phyloP scores from a whole-genome alignment of 106 monocot species.

The Ottelia alismoides region DNA sequence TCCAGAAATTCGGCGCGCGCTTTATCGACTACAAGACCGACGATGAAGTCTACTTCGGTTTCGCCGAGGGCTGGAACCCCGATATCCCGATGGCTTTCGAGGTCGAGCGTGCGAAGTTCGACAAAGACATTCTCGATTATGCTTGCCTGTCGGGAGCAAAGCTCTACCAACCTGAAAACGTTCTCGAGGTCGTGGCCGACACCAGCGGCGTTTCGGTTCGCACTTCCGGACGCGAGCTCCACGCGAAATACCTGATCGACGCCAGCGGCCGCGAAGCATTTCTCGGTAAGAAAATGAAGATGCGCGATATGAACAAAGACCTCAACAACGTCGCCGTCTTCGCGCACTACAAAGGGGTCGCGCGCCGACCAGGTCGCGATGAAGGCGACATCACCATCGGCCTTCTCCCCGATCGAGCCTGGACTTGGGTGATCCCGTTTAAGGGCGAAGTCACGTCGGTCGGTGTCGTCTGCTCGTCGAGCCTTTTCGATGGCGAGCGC shows the following conservation, averaged over 20 bases:
- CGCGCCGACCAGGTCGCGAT: no score
- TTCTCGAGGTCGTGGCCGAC: not conserved
- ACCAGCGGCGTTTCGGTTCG: not conserved
- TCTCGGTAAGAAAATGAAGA: not conserved
- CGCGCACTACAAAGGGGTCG: not conserved
- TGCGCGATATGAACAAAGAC: not conserved
- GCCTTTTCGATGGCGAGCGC: not conserved
- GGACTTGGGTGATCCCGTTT: not conserved
- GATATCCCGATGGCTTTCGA: not conserved
- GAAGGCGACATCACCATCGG: not conserved
- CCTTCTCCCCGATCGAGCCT: not conserved
- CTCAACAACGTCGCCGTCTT: not conserved
- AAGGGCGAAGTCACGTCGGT: not conserved
- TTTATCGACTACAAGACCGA: not conserved
- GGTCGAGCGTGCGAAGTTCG: not conserved
- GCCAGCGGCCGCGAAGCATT: not conserved
- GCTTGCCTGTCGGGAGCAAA: not conserved
- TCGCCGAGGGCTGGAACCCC: not conserved
- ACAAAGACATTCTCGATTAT: not conserved
- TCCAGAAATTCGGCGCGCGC: not conserved
- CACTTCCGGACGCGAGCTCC: not conserved
- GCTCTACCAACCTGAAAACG: not conserved
- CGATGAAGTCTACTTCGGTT: not conserved
- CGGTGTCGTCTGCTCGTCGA: not conserved
- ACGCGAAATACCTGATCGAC: not conserved